phyloP scores from a whole-genome alignment of 257 asterid species.

The Nicotiana tomentosiformis region DNA sequence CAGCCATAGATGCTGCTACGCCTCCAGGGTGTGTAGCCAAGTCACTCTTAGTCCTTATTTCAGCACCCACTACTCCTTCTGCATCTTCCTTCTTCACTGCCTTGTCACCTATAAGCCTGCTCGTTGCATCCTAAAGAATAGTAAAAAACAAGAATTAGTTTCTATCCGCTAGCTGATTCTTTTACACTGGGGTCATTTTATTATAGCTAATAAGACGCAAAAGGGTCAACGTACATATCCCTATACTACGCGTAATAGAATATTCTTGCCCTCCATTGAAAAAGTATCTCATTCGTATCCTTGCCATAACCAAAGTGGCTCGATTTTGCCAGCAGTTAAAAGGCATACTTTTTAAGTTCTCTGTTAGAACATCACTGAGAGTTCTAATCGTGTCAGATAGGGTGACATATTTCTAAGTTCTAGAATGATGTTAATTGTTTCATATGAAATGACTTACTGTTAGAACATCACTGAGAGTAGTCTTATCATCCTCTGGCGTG shows the following conservation, averaged over 20 bases:
- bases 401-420: neutral
- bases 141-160: neutral
- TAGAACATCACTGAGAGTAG: slow-evolving; percentile 41
- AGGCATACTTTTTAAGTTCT: too few relatives aligned
- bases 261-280: too few relatives aligned
- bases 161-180: too few relatives aligned
- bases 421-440: neutral
- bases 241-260: too few relatives aligned
- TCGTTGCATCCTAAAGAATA: slow-evolving; percentile 38
- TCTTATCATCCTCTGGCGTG: slow-evolving; percentile 28
- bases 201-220: too few relatives aligned
- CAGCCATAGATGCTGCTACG: slow-evolving; percentile 43
- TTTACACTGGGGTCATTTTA: too few relatives aligned
- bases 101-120: slow-evolving; percentile 38
- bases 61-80: slow-evolving; percentile 42
- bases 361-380: too few relatives aligned
- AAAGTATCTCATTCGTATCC: too few relatives aligned
- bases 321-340: too few relatives aligned
- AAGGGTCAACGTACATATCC: too few relatives aligned
- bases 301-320: too few relatives aligned
- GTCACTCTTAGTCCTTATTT: slow-evolving; percentile 37
- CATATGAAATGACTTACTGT: slow-evolving; percentile 9
- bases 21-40: slow-evolving; percentile 43
- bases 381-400: too few relatives aligned
- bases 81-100: slow-evolving; percentile 59